phyloP scores from a whole-genome alignment of 495 filamentous ascomycete species.

The Melanomma pulvis-pyrius region DNA sequence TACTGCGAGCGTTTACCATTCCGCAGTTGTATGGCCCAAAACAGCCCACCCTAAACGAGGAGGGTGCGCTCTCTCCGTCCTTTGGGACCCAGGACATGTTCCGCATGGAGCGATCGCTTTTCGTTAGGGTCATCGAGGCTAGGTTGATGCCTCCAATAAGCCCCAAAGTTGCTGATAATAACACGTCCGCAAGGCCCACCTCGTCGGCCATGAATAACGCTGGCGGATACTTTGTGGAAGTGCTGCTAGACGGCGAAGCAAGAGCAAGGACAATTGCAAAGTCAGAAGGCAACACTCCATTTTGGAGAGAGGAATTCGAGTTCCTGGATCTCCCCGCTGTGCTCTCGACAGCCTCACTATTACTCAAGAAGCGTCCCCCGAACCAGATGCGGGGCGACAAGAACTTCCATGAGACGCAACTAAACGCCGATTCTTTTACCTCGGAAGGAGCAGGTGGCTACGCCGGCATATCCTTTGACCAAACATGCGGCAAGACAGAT shows the following conservation, averaged over 20 bases:
- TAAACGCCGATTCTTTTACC: constrained; percentile 39
- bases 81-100: constrained; percentile 60
- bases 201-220: constrained; percentile 6
- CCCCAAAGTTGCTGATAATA: constrained; percentile 29
- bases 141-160: constrained; percentile 52
- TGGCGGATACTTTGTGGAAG: constrained; percentile 76
- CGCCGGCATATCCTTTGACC: constrained; percentile 55
- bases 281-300: constrained; percentile 77
- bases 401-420: constrained; percentile 17
- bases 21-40: constrained; percentile 83
- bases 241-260: constrained; percentile 88
- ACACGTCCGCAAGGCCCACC: constrained; percentile 19
- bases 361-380: constrained; percentile 72
- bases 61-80: constrained; percentile 34
- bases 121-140: constrained; percentile 63
- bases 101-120: constrained; percentile 64
- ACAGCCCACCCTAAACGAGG: constrained; percentile 42
- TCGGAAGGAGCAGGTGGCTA: constrained; percentile 42
- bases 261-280: constrained; percentile 84
- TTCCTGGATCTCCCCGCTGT: constrained; percentile 83
- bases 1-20: constrained; percentile 88
- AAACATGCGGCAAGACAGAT: constrained; percentile 74
- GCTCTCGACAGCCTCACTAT: constrained; percentile 75
- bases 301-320: constrained; percentile 92
- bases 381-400: constrained; percentile 22